phyloP scores from a whole-genome alignment of 257 asterid species.

The Schizonepeta tenuifolia region DNA sequence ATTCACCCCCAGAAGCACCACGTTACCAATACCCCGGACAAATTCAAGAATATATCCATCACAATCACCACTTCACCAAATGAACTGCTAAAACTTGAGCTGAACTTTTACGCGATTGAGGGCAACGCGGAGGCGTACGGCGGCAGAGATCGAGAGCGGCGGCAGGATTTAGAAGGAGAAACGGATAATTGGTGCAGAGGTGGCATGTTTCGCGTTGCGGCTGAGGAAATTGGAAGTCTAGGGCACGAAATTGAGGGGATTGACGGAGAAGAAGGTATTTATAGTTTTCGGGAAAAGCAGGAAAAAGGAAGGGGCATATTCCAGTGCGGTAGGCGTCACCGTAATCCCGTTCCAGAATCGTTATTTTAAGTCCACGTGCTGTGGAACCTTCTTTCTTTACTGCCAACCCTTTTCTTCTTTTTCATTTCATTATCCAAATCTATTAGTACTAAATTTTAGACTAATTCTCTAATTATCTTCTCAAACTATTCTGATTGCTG shows the following conservation, averaged over 20 bases:
- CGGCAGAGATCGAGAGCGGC: slow-evolving; percentile 20
- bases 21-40: slow-evolving; percentile 39
- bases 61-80: slow-evolving; percentile 30
- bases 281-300: slow-evolving; percentile 57
- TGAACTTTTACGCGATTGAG: slow-evolving; percentile 32
- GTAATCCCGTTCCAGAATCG: slow-evolving; percentile 12
- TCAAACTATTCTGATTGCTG: no score
- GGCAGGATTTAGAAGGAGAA: slow-evolving; percentile 13
- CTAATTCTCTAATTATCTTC: no score
- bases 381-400: neutral
- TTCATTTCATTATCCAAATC: neutral
- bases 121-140: neutral
- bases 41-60: slow-evolving; percentile 33
- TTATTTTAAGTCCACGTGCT: slow-evolving; percentile 11
- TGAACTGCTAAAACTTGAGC: slow-evolving; percentile 34
- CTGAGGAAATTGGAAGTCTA: slow-evolving; percentile 44
- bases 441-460: no score
- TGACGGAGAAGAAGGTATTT: slow-evolving; percentile 36
- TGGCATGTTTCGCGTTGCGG: slow-evolving; percentile 42
- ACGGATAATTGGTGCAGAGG: slow-evolving; percentile 28
- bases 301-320: slow-evolving; percentile 37
- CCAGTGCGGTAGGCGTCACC: slow-evolving; percentile 43
- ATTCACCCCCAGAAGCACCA: slow-evolving; percentile 43
- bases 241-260: slow-evolving; percentile 51
- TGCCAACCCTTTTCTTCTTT: neutral